Conservation (phyloP, 2,329 filamentous ascomycete species). For the Verticillium zaregamsianum region DNA sequence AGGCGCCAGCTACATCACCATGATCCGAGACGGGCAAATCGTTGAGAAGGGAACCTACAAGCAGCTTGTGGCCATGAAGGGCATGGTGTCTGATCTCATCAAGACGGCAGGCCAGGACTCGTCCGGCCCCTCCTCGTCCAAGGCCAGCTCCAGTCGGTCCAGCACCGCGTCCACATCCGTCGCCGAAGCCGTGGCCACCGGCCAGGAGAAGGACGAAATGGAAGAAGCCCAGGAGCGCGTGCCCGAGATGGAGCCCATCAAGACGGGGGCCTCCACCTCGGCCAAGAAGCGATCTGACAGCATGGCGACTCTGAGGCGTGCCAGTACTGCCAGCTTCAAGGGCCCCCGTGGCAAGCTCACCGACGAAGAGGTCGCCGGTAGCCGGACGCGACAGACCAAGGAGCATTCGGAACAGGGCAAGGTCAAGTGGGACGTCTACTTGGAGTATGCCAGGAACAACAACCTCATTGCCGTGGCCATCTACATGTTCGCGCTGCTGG, state of each 20-base stretch:
- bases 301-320: conserved; percentile 76
- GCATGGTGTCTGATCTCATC: conserved; percentile 79
- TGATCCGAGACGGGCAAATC: conserved; percentile 79
- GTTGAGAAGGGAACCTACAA: conserved; percentile 86
- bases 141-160: conserved; percentile 42
- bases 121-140: conserved; percentile 32
- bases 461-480: conserved; percentile 79
- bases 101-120: conserved; percentile 64
- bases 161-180: conserved; percentile 55
- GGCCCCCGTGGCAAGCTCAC: conserved; percentile 78
- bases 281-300: conserved; percentile 63
- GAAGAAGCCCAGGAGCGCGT: conserved; percentile 76
- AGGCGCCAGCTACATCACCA: conserved; percentile 82
- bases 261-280: conserved; percentile 41
- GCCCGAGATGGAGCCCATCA: conserved; percentile 73
- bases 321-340: conserved; percentile 85
- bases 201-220: conserved; percentile 60
- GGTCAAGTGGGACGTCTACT: conserved; percentile 95
- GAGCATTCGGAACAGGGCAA: conserved; percentile 93
- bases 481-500: conserved; percentile 73
- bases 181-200: conserved; percentile 43
- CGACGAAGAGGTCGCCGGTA: conserved; percentile 73
- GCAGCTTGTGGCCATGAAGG: conserved; percentile 90
- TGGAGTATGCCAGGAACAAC: conserved; percentile 91
- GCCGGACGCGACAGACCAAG: conserved; percentile 80